Evolutionary conservation across 495 filamentous ascomycete species (phyloP).

Genomic region (Massariosphaeria phaeospora): DNA sequence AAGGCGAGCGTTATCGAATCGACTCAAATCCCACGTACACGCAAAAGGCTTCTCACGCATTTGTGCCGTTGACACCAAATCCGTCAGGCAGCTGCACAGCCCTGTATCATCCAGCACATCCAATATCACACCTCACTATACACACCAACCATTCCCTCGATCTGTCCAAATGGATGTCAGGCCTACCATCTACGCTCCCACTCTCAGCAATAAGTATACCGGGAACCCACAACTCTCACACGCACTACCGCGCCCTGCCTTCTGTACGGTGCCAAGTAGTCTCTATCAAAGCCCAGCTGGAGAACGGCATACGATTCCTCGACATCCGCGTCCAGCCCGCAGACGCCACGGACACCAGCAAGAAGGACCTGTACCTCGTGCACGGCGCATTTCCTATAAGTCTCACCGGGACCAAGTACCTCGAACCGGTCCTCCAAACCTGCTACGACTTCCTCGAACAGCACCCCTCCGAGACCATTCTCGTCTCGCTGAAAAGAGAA

Average conservation of each 20-base stretch:
- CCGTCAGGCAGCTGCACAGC: constrained; percentile 62
- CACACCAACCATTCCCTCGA: constrained; percentile 59
- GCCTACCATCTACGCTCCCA: constrained; percentile 60
- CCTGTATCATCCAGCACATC: constrained; percentile 59
- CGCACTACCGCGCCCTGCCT: constrained; percentile 74
- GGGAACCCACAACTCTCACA: constrained; percentile 92
- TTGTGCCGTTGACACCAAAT: constrained; percentile 51
- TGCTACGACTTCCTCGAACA: constrained; percentile 68
- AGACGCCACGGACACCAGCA: constrained; percentile 50
- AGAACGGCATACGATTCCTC: constrained; percentile 90
- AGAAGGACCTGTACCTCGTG: constrained; percentile 60
- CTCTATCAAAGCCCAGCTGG: constrained; percentile 65
- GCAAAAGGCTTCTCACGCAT: constrained; percentile 47
- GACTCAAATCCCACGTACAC: constrained; percentile 55
- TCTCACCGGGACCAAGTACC: constrained; percentile 65
- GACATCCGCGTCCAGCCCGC: constrained; percentile 76
- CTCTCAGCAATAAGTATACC: constrained; percentile 84
- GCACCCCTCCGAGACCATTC: constrained; percentile 74
- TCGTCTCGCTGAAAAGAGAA: constrained; percentile 88
- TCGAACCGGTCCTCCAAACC: constrained; percentile 64
- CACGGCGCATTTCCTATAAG: constrained; percentile 77
- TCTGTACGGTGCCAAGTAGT: constrained; percentile 93
- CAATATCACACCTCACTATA: constrained; percentile 60
- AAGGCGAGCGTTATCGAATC: constrained; percentile 57
- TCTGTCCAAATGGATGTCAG: constrained; percentile 74